Conservation (phyloP, 2,329 filamentous ascomycete species). For the Cadophora sp. region DNA sequence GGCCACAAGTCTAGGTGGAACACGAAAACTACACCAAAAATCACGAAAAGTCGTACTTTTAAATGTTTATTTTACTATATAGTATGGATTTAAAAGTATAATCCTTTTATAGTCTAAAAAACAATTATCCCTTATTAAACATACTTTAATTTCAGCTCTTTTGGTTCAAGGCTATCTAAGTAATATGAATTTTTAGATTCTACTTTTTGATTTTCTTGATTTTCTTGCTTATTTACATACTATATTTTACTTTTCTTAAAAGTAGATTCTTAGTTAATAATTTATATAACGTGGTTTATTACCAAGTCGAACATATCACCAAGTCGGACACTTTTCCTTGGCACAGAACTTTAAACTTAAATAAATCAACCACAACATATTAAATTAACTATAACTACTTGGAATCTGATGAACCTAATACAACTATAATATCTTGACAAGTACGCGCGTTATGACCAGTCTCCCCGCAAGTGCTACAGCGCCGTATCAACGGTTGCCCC, state of each 20-base stretch:
- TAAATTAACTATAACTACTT: too few relatives aligned
- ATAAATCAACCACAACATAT: too few relatives aligned
- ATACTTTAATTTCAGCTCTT: not conserved
- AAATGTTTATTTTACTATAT: not conserved
- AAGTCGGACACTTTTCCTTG: too few relatives aligned
- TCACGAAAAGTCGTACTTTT: not conserved
- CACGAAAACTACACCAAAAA: too few relatives aligned
- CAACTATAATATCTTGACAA: too few relatives aligned
- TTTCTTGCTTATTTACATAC: not conserved
- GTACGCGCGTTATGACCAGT: too few relatives aligned
- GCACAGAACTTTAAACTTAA: too few relatives aligned
- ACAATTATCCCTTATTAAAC: not conserved
- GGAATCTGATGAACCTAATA: too few relatives aligned
- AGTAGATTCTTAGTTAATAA: not conserved
- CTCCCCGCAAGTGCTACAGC: too few relatives aligned
- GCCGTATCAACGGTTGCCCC: too few relatives aligned
- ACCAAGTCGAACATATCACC: too few relatives aligned
- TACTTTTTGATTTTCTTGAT: not conserved
- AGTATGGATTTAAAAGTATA: not conserved
- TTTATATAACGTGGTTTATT: not conserved
- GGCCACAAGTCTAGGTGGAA: too few relatives aligned
- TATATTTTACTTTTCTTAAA: not conserved
- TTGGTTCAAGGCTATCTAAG: not conserved
- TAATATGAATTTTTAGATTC: not conserved
- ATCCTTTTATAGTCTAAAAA: not conserved